These are phyloP conservation scores for Bacidia rubella DNA, from an alignment of 495 filamentous ascomycete genomes.

Conservation along the genomic window DNA sequence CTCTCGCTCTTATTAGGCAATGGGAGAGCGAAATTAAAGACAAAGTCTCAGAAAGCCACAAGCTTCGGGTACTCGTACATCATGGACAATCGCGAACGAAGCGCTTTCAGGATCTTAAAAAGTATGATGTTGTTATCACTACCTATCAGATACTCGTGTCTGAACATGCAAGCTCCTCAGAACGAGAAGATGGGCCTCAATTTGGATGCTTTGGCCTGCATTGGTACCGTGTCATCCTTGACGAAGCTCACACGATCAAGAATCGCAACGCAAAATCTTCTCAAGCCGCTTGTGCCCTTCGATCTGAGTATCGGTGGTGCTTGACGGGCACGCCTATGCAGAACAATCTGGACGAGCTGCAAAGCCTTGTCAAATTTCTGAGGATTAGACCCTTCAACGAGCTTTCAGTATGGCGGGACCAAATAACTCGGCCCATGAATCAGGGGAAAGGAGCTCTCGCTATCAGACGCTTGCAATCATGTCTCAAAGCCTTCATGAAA, in stretches of 20 bases:
- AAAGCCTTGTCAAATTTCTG: slow-evolving; percentile 83
- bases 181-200: slow-evolving; percentile 39
- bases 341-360: slow-evolving; percentile 94
- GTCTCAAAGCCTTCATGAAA: slow-evolving; percentile 91
- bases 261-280: slow-evolving; percentile 93
- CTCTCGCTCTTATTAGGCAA: slow-evolving; percentile 87
- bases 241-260: slow-evolving; percentile 97
- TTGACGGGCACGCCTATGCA: slow-evolving; percentile 93
- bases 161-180: slow-evolving; percentile 58
- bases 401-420: slow-evolving; percentile 67
- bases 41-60: slow-evolving; percentile 54
- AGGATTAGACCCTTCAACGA: slow-evolving; percentile 85
- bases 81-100: slow-evolving; percentile 81
- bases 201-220: slow-evolving; percentile 78
- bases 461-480: slow-evolving; percentile 70
- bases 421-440: slow-evolving; percentile 76
- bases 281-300: slow-evolving; percentile 68
- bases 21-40: slow-evolving; percentile 88
- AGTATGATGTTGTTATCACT: slow-evolving; percentile 92
- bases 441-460: slow-evolving; percentile 74
- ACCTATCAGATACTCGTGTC: slow-evolving; percentile 92
- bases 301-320: slow-evolving; percentile 84
- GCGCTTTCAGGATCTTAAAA: slow-evolving; percentile 52
- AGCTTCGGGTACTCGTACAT: slow-evolving; percentile 69
- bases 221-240: slow-evolving; percentile 91